Base-by-base conservation (phyloP, 139 green algal genomes). In the Diplosphaera chodatii region DNA sequence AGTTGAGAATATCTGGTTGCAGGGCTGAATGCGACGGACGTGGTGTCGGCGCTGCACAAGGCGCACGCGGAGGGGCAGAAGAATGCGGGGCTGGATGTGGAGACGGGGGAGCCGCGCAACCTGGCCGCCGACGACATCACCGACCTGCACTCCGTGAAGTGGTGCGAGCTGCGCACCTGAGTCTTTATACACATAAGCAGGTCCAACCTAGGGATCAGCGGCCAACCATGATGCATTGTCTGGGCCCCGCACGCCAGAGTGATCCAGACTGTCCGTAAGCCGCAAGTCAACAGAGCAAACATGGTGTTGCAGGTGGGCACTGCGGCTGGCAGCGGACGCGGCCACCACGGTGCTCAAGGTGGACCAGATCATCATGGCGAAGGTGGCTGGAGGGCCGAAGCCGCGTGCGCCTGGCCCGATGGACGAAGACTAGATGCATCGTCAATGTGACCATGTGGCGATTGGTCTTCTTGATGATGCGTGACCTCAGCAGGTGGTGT, bases 331-430 rank as follows among this genome's bases (percentile, higher is more conserved):
- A 5, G 83, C 88, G 16, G 95, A 99, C 62, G 95, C 94, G 15
- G 95, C 91, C 3, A 73, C 75, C 25, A 99, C 95, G 3, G 88
- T 99, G n/a, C 86, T 99, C 64, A 86, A 90, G 25, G 94, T 99
- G 32, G 95, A 99, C 76, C 91, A 99, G 83, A 98, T 99, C 77
- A 97, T 98, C 85, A 97, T 98, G 93, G 81, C 86, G 31, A 97
- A 96, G 83, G 83, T 90, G 74, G 92, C 92, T 18, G 90, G 92
- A 1, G 91, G 91, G 22, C 91, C 91, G n/a, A 91, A 91, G 73
- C 83, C 89, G 23, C 71, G 69, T 21, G 64, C 28, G n/a, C 67
- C 66, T 13, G 84, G 77, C 34, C 74, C 41, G 5, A 71, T 78
- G 28, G 81, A 89, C 40, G 87, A 92, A 63, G 82, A 87, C 37